Evolutionary conservation across 768 basidiomycete genomes (phyloP).

Genomic region (Termitomyces sp.): DNA sequence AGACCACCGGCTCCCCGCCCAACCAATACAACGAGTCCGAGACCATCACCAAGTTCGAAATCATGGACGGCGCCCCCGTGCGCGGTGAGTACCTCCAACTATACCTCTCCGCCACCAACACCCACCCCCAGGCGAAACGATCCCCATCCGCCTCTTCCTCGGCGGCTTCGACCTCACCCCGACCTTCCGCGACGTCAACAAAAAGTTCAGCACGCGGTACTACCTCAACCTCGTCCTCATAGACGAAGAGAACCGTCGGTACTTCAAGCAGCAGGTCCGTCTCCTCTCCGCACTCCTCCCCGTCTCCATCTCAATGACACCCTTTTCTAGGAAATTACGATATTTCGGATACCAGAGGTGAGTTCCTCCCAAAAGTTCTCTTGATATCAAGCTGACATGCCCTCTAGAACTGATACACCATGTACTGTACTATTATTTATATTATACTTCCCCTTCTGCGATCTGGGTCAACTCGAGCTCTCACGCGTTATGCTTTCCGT

Average conservation of each 20-base stretch:
- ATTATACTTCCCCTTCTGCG: background rate
- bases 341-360: conserved; percentile 19
- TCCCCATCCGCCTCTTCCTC: conserved; percentile 95
- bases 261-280: conserved; percentile 92
- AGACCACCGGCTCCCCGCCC: conserved; percentile 96
- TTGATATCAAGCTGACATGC: background rate
- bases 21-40: conserved; percentile 99
- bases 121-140: conserved; percentile 74
- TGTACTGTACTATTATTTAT: conserved; percentile 12
- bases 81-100: conserved; percentile 49
- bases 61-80: conserved; percentile 99
- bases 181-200: conserved; percentile 98
- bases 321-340: conserved; percentile 14
- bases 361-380: background rate
- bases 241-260: conserved; percentile 96
- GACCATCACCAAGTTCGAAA: conserved; percentile 99
- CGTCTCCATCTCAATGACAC: background rate
- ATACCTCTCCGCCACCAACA: background rate
- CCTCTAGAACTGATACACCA: conserved; percentile 7
- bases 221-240: conserved; percentile 97
- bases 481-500: no score
- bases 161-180: conserved; percentile 98
- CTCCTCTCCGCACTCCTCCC: background rate
- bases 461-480: background rate
- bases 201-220: conserved; percentile 96